Evolutionary conservation across 2,329 filamentous ascomycete genomes (phyloP).

Genomic region (Clonostachys byssicola): DNA sequence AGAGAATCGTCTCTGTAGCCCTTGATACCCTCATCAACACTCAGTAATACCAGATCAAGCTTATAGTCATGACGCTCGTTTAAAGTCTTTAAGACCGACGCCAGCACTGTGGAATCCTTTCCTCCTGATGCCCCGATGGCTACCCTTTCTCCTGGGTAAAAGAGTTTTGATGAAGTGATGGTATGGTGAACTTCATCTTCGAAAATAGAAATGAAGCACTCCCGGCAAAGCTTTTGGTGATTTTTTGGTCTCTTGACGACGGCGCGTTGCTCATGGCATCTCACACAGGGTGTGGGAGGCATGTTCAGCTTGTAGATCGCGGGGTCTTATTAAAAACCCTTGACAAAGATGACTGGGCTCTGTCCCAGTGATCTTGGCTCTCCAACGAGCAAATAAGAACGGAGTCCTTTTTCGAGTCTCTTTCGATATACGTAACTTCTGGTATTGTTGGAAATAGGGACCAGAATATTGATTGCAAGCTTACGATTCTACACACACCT

Average conservation of each 20-base stretch:
- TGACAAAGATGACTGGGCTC: background rate
- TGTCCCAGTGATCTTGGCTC: background rate
- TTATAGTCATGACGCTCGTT: slow-evolving; percentile 88
- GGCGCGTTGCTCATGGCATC: slow-evolving; percentile 73
- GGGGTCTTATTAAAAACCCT: background rate
- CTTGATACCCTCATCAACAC: slow-evolving; percentile 95
- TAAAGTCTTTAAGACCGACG: slow-evolving; percentile 88
- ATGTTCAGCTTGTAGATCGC: slow-evolving; percentile 40
- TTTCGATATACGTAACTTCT: background rate
- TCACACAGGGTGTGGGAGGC: slow-evolving; percentile 72
- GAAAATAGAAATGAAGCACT: slow-evolving; percentile 83
- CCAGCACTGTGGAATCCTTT: slow-evolving; percentile 95
- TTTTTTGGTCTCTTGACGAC: slow-evolving; percentile 94
- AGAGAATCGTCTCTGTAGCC: slow-evolving; percentile 95
- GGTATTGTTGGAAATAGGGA: background rate
- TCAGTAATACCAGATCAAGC: slow-evolving; percentile 79
- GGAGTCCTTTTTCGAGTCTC: background rate
- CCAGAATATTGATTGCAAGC: background rate
- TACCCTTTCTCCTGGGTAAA: slow-evolving; percentile 76
- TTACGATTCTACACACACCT: background rate
- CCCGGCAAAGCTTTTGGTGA: slow-evolving; percentile 85
- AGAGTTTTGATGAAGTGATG: slow-evolving; percentile 77
- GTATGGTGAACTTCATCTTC: slow-evolving; percentile 94
- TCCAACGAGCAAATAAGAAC: background rate
- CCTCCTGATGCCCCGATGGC: slow-evolving; percentile 96